phyloP scores from a whole-genome alignment of 495 filamentous ascomycete genomes.

The Choiromyces venosus region DNA sequence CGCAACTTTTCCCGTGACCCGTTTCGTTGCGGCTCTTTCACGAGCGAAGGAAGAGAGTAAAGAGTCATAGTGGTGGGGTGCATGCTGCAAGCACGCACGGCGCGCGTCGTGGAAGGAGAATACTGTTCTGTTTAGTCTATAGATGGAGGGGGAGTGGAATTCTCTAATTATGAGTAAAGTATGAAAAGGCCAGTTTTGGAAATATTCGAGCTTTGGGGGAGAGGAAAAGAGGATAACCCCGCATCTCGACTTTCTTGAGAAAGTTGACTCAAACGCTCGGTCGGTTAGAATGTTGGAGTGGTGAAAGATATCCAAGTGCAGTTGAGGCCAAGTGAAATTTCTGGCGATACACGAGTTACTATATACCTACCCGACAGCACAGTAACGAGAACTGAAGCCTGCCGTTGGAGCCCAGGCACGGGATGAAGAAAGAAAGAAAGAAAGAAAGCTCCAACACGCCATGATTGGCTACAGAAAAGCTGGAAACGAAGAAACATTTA shows the following conservation, averaged over 20 bases:
- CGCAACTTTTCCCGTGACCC: not conserved
- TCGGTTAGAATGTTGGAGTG: not conserved
- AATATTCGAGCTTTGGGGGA: not conserved
- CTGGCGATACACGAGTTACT: not conserved
- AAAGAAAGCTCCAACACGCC: not conserved
- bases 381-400: not conserved
- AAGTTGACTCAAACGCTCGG: not conserved
- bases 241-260: not conserved
- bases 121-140: too few species aligned
- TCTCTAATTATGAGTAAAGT: too few species aligned
- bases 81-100: not conserved
- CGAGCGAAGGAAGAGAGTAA: too few species aligned
- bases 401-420: not conserved
- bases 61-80: slow-evolving; percentile 2
- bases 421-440: too few species aligned
- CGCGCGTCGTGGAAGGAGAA: not conserved
- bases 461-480: not conserved
- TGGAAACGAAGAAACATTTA: not conserved
- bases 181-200: not conserved
- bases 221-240: not conserved
- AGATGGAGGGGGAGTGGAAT: too few species aligned
- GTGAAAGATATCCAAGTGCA: not conserved
- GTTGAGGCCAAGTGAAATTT: not conserved
- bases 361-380: not conserved
- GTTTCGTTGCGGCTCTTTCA: not conserved